A percentile compares a stretch with the other conserved stretches of the same genome.
These are phyloP conservation scores for Trichomonascus vanleenenianus DNA, from an alignment of 805 yeast species.

Conservation along the genomic window DNA sequence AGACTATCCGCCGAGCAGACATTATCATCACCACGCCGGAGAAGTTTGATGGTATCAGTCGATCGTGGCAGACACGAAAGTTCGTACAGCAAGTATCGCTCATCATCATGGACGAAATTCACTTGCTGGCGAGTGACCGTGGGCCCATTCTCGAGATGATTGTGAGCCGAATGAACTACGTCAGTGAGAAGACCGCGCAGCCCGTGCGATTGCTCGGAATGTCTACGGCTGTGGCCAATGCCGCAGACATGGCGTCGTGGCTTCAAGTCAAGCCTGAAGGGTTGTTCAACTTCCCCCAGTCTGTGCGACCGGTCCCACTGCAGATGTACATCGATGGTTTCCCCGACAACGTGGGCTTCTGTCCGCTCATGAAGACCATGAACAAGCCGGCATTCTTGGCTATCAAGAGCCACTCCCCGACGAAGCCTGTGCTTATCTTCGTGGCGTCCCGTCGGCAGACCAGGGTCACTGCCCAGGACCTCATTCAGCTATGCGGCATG, in stretches of 20 bases:
- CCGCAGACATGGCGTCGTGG: conserved; percentile 83
- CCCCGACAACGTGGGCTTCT: conserved; percentile 72
- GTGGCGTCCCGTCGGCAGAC: conserved; percentile 83
- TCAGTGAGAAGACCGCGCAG: conserved; percentile 49
- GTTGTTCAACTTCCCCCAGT: conserved; percentile 68
- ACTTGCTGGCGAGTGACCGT: conserved; percentile 74
- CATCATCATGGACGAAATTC: conserved; percentile 81
- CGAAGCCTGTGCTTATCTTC: conserved; percentile 74
- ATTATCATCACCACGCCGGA: conserved; percentile 80
- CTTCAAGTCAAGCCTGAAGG: conserved; percentile 58
- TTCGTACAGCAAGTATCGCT: conserved; percentile 69
- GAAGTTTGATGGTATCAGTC: conserved; percentile 80
- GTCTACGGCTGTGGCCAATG: conserved; percentile 83
- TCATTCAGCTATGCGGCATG: conserved; percentile 71
- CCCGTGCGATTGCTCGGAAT: conserved; percentile 65
- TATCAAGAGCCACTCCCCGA: conserved; percentile 82
- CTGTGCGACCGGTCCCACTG: conserved; percentile 79
- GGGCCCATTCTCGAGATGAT: conserved; percentile 85
- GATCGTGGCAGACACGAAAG: conserved; percentile 74
- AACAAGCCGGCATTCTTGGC: conserved; percentile 90
- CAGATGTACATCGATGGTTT: conserved; percentile 85
- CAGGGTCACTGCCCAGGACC: conserved; percentile 67
- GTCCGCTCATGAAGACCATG: conserved; percentile 82
- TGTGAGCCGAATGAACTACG: conserved; percentile 78
- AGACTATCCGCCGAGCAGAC: conserved; percentile 59